A percentile compares a stretch with the other conserved stretches of the same genome.
phyloP scores from a whole-genome alignment of 306 rosid genomes.

The Nissolia schottii region DNA sequence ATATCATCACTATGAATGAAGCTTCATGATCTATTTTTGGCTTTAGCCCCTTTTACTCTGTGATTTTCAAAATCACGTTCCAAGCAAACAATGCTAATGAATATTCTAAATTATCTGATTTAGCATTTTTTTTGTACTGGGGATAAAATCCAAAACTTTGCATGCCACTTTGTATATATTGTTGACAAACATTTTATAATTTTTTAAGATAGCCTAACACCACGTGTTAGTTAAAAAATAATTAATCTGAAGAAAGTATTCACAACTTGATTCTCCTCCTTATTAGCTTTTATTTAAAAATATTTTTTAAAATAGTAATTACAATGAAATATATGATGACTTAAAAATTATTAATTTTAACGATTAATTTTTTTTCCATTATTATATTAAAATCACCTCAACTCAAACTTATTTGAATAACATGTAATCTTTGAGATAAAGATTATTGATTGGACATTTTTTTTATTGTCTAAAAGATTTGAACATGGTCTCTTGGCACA shows the following conservation, averaged over 20 bases:
- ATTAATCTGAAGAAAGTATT: neutral
- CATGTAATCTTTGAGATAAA: no score
- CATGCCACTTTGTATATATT: neutral
- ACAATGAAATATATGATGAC: neutral
- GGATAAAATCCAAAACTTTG: neutral
- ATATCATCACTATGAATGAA: neutral
- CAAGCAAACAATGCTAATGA: conserved; percentile 5
- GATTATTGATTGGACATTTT: no score
- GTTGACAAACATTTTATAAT: neutral
- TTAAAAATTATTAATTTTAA: neutral
- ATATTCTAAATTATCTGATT: conserved; percentile 14
- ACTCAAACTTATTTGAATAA: no score
- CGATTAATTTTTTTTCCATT: neutral
- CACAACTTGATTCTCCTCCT: no score
- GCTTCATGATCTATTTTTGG: neutral
- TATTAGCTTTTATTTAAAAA: no score
- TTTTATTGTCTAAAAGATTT: no score
- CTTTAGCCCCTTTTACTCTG: neutral
- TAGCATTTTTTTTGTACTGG: neutral
- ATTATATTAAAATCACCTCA: neutral
- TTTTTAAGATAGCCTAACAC: neutral
- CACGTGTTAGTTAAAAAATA: no score
- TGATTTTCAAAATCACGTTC: neutral
- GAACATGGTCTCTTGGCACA: no score
- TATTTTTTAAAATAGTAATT: no score